Evolutionary conservation across 129 eudicot species (phyloP).

Genomic region (Sambucus nigra): DNA sequence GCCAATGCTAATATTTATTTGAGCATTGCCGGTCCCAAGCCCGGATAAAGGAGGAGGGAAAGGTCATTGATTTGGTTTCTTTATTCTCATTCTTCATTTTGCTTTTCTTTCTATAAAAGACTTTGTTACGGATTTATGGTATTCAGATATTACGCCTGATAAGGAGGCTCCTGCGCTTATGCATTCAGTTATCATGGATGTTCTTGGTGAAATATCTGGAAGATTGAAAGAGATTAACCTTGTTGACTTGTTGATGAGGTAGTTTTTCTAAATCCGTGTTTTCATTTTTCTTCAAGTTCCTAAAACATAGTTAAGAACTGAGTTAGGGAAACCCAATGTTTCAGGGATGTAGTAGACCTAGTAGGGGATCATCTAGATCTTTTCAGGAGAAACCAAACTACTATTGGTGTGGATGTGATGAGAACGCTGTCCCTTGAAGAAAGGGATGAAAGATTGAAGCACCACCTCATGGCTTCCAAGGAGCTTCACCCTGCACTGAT

Average conservation of each 20-base stretch:
- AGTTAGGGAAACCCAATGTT: constrained; percentile 1
- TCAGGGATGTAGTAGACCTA: constrained; percentile 86
- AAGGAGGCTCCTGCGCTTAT: constrained; percentile 90
- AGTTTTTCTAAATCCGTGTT: neutral
- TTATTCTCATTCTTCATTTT: too few species aligned
- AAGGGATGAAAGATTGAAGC: constrained; percentile 95
- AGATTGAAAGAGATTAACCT: constrained; percentile 83
- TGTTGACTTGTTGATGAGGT: constrained; percentile 93
- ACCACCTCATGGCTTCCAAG: constrained; percentile 69
- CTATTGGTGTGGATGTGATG: constrained; percentile 88
- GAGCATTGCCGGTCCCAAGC: too few species aligned
- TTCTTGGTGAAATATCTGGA: constrained; percentile 72
- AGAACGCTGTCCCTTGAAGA: constrained; percentile 87
- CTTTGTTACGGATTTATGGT: constrained; percentile 88
- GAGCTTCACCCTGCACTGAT: constrained; percentile 96
- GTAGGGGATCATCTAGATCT: constrained; percentile 87
- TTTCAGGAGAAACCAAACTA: constrained; percentile 79
- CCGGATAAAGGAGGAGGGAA: constrained; percentile 89
- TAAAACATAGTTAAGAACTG: neutral
- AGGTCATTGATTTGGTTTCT: too few species aligned
- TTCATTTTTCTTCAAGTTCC: neutral
- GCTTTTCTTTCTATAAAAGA: constrained; percentile 84
- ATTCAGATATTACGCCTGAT: constrained; percentile 86
- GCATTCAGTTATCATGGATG: constrained; percentile 68
- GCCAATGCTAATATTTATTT: too few species aligned